phyloP scores from a whole-genome alignment of 129 eudicot genomes.

The Flaveria robusta region DNA sequence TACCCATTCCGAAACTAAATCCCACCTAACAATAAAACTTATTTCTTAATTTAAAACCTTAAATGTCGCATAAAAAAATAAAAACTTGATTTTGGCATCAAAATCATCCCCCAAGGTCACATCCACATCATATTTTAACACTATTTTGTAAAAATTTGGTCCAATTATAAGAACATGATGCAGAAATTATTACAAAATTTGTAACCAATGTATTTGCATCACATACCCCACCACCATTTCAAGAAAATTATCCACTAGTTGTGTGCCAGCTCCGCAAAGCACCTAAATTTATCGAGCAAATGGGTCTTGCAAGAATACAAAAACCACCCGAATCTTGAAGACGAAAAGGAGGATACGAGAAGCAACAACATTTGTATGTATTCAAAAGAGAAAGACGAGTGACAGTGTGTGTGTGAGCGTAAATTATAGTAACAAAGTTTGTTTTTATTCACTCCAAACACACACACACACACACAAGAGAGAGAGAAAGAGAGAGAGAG shows the following conservation, averaged over 20 bases:
- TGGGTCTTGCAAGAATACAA: slow-evolving; percentile 14
- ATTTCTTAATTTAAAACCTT: background rate
- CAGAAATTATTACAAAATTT: slow-evolving; percentile 32
- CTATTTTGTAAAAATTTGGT: background rate
- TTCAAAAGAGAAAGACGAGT: slow-evolving; percentile 12
- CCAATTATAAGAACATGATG: slow-evolving; percentile 36
- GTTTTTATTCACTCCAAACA: slow-evolving; percentile 24
- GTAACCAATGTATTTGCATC: background rate
- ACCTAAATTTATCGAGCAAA: slow-evolving; percentile 22
- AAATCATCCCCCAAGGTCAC: slow-evolving; percentile 21
- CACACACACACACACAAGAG: no score
- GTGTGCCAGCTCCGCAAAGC: slow-evolving; percentile 39
- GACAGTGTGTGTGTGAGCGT: slow-evolving; percentile 12
- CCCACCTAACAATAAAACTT: no score
- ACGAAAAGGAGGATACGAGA: slow-evolving; percentile 26
- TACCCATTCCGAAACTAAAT: no score
- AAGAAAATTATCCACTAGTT: slow-evolving; percentile 27
- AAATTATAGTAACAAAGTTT: slow-evolving; percentile 30
- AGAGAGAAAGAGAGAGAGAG: slow-evolving; percentile 3
- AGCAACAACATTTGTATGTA: slow-evolving; percentile 39
- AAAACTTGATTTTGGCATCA: slow-evolving; percentile 5
- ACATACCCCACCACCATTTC: slow-evolving; percentile 34
- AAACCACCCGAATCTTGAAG: slow-evolving; percentile 27
- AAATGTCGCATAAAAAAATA: background rate
- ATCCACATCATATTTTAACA: background rate